phyloP scores from a whole-genome alignment of 2,329 filamentous ascomycete genomes.

The Alternaria sp. region DNA sequence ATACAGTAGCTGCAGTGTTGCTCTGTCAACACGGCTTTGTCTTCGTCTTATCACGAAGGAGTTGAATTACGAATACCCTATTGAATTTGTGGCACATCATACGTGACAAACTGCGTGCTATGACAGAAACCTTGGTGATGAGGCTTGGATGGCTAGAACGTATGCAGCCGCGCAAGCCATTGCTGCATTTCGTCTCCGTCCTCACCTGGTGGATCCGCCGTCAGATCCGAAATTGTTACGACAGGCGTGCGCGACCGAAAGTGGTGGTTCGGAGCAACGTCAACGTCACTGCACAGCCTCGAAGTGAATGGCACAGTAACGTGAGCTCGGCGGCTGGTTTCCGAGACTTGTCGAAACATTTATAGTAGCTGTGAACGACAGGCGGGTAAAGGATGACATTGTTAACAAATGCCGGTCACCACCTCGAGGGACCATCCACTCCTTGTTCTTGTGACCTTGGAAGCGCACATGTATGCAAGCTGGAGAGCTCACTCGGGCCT shows the following conservation, averaged over 20 bases:
- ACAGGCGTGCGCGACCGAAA: constrained; percentile 24
- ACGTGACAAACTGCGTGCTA: constrained; percentile 2
- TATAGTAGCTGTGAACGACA: constrained; percentile 32
- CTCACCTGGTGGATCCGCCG: constrained; percentile 12
- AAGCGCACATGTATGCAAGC: constrained; percentile 22
- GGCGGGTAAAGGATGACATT: constrained; percentile 24
- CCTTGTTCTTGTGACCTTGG: constrained; percentile 26
- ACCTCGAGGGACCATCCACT: constrained; percentile 11
- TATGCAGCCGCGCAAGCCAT: constrained; percentile 24
- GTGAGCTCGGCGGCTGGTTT: constrained; percentile 10
- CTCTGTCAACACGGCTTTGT: constrained; percentile 5
- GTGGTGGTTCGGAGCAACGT: constrained; percentile 30
- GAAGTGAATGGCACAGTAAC: constrained; percentile 30
- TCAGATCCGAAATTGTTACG: constrained; percentile 19
- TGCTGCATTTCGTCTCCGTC: constrained; percentile 18
- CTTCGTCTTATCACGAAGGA: constrained; percentile 4
- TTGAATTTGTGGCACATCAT: not conserved
- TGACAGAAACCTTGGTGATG: not conserved
- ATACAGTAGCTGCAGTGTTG: constrained; percentile 3
- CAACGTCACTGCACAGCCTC: constrained; percentile 37
- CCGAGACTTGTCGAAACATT: constrained; percentile 28
- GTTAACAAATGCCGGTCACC: constrained; percentile 17
- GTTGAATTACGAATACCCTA: constrained; percentile 2
- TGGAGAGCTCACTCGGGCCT: constrained; percentile 22
- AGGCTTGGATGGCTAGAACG: constrained; percentile 1